phyloP scores from a whole-genome alignment of 2,329 filamentous ascomycete genomes.

The Zymoseptoria tritici region DNA sequence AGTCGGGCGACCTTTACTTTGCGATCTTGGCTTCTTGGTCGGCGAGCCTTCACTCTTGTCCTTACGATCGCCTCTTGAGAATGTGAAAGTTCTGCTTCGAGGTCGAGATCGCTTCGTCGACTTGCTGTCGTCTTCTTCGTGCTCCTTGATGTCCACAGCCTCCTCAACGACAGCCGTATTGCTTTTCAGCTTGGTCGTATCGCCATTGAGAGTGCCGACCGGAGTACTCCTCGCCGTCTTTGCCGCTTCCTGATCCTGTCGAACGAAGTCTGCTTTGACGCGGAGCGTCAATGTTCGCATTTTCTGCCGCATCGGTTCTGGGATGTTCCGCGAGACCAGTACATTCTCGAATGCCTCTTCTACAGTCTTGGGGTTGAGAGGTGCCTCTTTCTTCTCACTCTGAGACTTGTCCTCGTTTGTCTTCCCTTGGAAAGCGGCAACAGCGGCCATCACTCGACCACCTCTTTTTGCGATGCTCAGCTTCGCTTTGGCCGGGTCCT shows the following conservation, averaged over 20 bases:
- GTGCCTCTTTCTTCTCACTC: slow-evolving; percentile 36
- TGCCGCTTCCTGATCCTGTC: slow-evolving; percentile 59
- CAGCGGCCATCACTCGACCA: slow-evolving; percentile 55
- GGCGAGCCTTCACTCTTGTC: slow-evolving; percentile 44
- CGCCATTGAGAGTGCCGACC: slow-evolving; percentile 42
- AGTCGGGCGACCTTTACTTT: slow-evolving; percentile 49
- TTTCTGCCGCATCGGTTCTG: slow-evolving; percentile 86
- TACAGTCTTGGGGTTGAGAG: slow-evolving; percentile 46
- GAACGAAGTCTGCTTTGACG: slow-evolving; percentile 93
- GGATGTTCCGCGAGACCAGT: slow-evolving; percentile 80
- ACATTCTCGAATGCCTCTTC: slow-evolving; percentile 58
- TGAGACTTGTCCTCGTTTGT: slow-evolving; percentile 29
- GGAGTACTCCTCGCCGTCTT: slow-evolving; percentile 53
- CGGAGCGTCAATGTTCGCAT: slow-evolving; percentile 84
- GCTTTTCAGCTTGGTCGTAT: slow-evolving; percentile 33
- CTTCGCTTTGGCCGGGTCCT: slow-evolving; percentile 25
- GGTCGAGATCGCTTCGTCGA: slow-evolving; percentile 43
- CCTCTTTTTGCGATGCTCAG: slow-evolving; percentile 38
- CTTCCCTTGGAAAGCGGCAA: slow-evolving; percentile 55
- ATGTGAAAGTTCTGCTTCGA: slow-evolving; percentile 70
- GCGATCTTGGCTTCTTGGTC: slow-evolving; percentile 59
- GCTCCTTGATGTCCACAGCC: slow-evolving; percentile 9
- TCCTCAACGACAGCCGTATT: slow-evolving; percentile 21
- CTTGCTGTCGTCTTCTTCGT: slow-evolving; percentile 24
- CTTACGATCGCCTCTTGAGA: slow-evolving; percentile 56